phyloP scores from a whole-genome alignment of 106 monocot species.

The Cymbidium sinense region DNA sequence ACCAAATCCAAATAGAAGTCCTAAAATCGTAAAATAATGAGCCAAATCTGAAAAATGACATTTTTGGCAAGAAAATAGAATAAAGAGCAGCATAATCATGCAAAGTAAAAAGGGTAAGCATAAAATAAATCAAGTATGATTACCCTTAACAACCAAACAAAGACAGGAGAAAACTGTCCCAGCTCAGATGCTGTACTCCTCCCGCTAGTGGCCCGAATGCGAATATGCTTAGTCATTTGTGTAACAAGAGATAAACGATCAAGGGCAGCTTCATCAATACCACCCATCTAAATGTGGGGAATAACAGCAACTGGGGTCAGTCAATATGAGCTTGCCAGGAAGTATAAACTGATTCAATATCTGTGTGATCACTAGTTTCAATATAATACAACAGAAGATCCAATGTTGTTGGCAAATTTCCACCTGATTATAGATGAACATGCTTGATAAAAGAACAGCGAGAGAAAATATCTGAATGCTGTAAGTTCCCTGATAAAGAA shows the following conservation, averaged over 20 bases:
- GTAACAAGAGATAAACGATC: slow-evolving; percentile 74
- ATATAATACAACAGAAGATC: neutral
- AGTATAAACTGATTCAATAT: neutral
- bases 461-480: slow-evolving; percentile 94
- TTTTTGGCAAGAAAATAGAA: neutral
- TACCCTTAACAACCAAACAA: slow-evolving; percentile 70
- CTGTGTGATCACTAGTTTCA: neutral
- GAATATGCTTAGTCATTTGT: slow-evolving; percentile 94
- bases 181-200: slow-evolving; percentile 51
- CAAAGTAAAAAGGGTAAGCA: neutral
- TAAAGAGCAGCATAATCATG: neutral
- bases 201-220: slow-evolving; percentile 84
- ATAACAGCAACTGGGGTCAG: neutral
- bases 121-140: neutral
- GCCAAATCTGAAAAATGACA: neutral
- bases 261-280: slow-evolving; percentile 96
- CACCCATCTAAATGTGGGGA: slow-evolving; percentile 68
- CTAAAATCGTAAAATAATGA: neutral
- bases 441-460: slow-evolving; percentile 90
- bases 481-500: slow-evolving; percentile 70
- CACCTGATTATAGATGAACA: slow-evolving; percentile 98
- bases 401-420: neutral
- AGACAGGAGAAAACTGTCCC: slow-evolving; percentile 69
- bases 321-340: neutral
- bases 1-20: slow-evolving; percentile 90